These are phyloP conservation scores for Sequoia sempervirens DNA, from an alignment of 75 land plant species.

Conservation along the genomic window DNA sequence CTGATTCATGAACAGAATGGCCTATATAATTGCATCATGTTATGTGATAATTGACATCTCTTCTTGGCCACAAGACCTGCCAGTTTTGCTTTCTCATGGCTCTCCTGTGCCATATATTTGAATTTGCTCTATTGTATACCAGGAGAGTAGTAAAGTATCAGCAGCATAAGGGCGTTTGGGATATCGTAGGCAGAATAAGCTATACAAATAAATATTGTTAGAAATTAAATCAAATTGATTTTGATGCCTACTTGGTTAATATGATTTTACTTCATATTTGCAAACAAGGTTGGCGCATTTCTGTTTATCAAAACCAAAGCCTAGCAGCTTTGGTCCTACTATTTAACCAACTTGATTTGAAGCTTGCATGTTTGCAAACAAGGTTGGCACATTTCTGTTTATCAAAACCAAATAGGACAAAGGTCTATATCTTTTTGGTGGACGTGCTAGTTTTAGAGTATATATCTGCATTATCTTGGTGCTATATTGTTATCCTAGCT, in stretches of 20 bases:
- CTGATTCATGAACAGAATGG: conserved; percentile 18
- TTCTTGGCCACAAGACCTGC: background rate
- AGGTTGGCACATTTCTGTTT: background rate
- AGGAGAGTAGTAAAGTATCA: background rate
- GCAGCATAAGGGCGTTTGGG: background rate
- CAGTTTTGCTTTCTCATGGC: background rate
- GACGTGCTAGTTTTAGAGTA: background rate
- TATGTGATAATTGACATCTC: background rate
- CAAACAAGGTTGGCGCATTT: no score
- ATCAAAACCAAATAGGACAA: background rate
- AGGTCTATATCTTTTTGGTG: background rate
- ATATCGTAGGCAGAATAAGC: background rate
- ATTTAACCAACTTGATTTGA: background rate
- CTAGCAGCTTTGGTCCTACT: background rate
- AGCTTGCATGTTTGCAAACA: background rate
- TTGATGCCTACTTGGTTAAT: background rate
- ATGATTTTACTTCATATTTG: background rate
- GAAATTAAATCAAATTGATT: background rate
- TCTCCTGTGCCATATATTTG: background rate
- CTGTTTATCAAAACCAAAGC: background rate
- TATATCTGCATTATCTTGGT: background rate
- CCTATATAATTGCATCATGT: background rate
- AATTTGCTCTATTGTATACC: background rate
- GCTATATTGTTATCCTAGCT: background rate
- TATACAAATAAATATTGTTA: background rate